Evolutionary conservation across 1,284 basidiomycete genomes (phyloP), one percentile per base, ranked within the genome.

Genomic region (Chondrostereum purpureum): DNA sequence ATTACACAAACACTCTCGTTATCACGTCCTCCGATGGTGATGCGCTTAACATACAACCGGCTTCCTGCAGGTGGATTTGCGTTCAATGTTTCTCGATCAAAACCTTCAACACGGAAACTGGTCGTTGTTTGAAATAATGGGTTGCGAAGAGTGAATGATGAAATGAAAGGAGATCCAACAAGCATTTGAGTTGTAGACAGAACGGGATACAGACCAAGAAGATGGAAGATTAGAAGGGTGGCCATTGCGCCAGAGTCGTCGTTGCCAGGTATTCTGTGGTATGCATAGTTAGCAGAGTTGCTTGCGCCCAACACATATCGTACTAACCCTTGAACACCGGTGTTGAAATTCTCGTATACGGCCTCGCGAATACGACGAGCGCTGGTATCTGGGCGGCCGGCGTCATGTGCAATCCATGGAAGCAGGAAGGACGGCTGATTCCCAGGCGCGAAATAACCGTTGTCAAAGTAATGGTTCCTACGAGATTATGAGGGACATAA

Each of bases 221-320:
- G 58, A 52, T 77, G 74, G 65, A 77, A 78, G 2, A 62, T 58
- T 4, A 77, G 65, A 24, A 77, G 63, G 5, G 73, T 60, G 0
- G 74, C 75, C 77, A 79, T 79, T 3, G 69, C 68, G n/a, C 65
- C 69, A 1, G 64, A 67, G 53, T 78, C 76, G 49, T 77, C 75
- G 52, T 79, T 78, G 12, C 75, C 74, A 2, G 75, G 72, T 24
- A 77, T 64, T 24, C 63, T 69, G 24, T 23, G 35, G n/a, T n/a
- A n/a, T n/a, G n/a, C n/a, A n/a, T 37, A 34, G 16, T 35, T 17
- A 35, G 17, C 11, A 38, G 10, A 34, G 23, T 31, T 19, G 2
- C 16, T n/a, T n/a, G n/a, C n/a, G n/a, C n/a, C n/a, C n/a, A n/a
- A n/a, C n/a, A n/a, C n/a, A 14, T 21, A 5, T 5, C 4, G 18